Evolutionary conservation across 441 rosid species (phyloP).

Genomic region (Euphorbia celastroides): DNA sequence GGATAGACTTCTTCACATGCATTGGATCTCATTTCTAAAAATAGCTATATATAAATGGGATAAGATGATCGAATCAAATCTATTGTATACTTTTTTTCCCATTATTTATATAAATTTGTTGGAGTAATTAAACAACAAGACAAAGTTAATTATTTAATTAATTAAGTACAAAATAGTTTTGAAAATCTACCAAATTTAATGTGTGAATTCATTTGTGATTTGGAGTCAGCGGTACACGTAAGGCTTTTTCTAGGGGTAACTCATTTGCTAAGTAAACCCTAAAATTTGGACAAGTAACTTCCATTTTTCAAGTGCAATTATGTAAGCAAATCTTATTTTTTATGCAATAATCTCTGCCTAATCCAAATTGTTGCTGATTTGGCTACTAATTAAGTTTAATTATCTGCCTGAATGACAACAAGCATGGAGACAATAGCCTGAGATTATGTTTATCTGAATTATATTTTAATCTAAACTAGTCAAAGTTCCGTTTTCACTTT

Average conservation of each 20-base stretch:
- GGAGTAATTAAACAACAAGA: constrained; percentile 16
- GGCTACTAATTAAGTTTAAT: neutral
- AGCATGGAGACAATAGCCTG: constrained; percentile 17
- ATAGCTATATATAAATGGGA: constrained; percentile 11
- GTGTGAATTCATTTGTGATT: neutral
- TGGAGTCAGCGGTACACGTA: constrained; percentile 28
- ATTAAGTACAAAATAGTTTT: neutral
- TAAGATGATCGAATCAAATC: neutral
- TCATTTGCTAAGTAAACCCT: constrained; percentile 24
- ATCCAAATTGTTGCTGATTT: constrained; percentile 6
- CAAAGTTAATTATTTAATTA: constrained; percentile 5
- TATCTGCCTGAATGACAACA: constrained; percentile 6
- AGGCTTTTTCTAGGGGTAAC: constrained; percentile 23
- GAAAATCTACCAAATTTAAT: constrained; percentile 3
- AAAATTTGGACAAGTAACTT: constrained; percentile 18
- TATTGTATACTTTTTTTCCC: no score
- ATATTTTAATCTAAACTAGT: neutral
- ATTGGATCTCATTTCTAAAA: constrained; percentile 22
- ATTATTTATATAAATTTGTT: constrained; percentile 19
- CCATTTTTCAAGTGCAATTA: constrained; percentile 15
- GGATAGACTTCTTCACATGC: neutral
- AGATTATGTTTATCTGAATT: neutral
- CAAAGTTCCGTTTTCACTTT: neutral
- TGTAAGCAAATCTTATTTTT: constrained; percentile 9
- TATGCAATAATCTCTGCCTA: neutral